Evolutionary conservation across 345 rosid genomes (phyloP).

Genomic region (Eucalyptus tenuipes): DNA sequence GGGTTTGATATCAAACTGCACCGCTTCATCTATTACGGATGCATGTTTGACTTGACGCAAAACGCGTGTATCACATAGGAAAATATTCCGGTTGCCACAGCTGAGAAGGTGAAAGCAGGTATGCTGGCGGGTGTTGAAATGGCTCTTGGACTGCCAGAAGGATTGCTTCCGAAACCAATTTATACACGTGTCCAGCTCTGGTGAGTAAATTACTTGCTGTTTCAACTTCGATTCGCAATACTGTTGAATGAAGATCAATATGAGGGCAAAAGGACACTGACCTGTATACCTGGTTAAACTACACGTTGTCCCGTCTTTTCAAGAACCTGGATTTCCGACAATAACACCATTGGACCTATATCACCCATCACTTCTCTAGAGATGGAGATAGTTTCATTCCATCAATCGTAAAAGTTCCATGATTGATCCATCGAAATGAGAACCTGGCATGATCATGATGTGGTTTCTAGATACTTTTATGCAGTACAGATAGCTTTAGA

Average conservation of each 20-base stretch:
- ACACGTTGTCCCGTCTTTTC: not conserved
- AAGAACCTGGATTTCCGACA: not conserved
- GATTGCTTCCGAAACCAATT: constrained; percentile 49
- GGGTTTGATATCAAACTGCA: not conserved
- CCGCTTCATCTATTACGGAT: not conserved
- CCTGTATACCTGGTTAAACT: not conserved
- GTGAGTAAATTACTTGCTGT: constrained; percentile 9
- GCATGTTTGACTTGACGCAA: not conserved
- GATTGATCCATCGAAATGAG: not conserved
- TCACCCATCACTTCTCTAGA: not conserved
- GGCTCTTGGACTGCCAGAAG: constrained; percentile 56
- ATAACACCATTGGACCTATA: not conserved
- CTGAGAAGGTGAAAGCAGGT: constrained; percentile 55
- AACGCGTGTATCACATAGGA: constrained; percentile 26
- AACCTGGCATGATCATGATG: not conserved
- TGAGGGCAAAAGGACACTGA: not conserved
- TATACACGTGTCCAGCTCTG: constrained; percentile 66
- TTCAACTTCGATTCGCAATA: not conserved
- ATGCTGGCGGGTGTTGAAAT: constrained; percentile 75
- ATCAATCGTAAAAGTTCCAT: not conserved
- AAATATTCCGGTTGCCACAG: constrained; percentile 63
- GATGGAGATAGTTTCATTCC: too few relatives aligned
- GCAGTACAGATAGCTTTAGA: not conserved
- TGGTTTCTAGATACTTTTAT: not conserved
- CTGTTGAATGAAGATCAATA: not conserved